phyloP scores from a whole-genome alignment of 257 asterid species.

The Solanum etuberosum region DNA sequence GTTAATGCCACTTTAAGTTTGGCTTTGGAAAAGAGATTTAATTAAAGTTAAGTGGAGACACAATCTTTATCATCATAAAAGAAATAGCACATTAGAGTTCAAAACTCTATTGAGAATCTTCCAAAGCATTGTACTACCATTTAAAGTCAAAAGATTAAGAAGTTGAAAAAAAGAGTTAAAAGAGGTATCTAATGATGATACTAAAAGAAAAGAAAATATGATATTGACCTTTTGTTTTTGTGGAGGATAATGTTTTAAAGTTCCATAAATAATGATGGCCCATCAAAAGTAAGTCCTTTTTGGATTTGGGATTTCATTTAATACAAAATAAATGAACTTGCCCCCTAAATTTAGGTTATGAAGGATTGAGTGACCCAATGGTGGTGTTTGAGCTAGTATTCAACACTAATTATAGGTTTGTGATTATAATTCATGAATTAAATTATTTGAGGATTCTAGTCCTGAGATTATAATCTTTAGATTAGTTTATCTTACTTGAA shows the following conservation, averaged over 20 bases:
- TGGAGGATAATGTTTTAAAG: not conserved
- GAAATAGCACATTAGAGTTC: not conserved
- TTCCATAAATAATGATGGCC: not conserved
- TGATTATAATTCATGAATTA: too few species aligned
- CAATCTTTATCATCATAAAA: not conserved
- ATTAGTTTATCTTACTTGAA: not conserved
- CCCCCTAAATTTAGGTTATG: not conserved
- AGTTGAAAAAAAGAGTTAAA: not conserved
- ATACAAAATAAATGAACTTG: not conserved
- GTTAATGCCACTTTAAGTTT: not conserved
- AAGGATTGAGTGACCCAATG: not conserved
- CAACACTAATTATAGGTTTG: not conserved
- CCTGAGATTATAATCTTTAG: too few species aligned
- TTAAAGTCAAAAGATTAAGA: constrained; percentile 6
- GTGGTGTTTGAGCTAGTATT: not conserved
- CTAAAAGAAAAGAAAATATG: not conserved
- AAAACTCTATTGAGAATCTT: constrained; percentile 9
- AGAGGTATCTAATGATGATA: not conserved
- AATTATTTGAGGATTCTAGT: too few species aligned
- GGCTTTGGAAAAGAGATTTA: not conserved
- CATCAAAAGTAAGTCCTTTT: not conserved
- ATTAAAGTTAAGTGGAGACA: not conserved
- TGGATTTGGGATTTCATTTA: not conserved
- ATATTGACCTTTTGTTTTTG: not conserved
- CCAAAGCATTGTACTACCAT: constrained; percentile 7